Percentiles rank a stretch among this genome's conserved stretches.
phyloP scores from a whole-genome alignment of 192 early-diverging fungal species.

The Pilobolus umbonatus region DNA sequence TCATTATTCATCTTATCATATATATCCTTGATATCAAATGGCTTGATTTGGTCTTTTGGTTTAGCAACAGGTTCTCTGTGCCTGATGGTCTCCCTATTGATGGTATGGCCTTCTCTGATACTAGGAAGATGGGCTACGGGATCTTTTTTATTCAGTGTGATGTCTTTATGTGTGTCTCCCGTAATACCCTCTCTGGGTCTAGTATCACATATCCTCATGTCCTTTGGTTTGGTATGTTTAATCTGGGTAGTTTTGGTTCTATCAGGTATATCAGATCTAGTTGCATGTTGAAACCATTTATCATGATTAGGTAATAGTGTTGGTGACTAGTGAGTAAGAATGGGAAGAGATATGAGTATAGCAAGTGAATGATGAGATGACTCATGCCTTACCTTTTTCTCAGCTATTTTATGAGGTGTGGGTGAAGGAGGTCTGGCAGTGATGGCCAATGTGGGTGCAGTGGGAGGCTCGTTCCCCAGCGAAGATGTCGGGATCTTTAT shows the following conservation, averaged over 20 bases:
- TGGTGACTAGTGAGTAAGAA: constrained; percentile 27
- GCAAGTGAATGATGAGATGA: constrained; percentile 96
- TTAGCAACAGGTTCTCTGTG: too few species aligned
- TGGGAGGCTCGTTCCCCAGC: background rate
- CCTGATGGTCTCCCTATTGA: too few species aligned
- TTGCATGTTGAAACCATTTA: constrained; percentile 16
- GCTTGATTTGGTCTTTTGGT: constrained; percentile 8
- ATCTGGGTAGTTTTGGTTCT: background rate
- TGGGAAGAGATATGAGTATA: constrained; percentile 56
- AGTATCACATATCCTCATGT: background rate
- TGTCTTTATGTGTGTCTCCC: background rate
- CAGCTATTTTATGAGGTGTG: constrained; percentile 82
- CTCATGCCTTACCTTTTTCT: constrained; percentile 96
- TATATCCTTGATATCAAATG: constrained; percentile 14
- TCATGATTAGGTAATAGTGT: constrained; percentile 17
- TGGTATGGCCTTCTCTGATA: too few species aligned
- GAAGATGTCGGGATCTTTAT: background rate
- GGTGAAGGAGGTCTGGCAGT: constrained; percentile 63
- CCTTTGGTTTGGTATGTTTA: background rate
- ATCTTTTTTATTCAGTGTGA: background rate
- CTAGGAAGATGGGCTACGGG: background rate
- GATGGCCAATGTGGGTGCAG: too few species aligned
- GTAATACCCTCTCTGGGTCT: too few species aligned
- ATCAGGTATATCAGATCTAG: constrained; percentile 2
- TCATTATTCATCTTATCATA: constrained; percentile 9